Evolutionary conservation across 805 yeast species (phyloP).

Genomic region (Lipomyces spencermartinsiae): DNA sequence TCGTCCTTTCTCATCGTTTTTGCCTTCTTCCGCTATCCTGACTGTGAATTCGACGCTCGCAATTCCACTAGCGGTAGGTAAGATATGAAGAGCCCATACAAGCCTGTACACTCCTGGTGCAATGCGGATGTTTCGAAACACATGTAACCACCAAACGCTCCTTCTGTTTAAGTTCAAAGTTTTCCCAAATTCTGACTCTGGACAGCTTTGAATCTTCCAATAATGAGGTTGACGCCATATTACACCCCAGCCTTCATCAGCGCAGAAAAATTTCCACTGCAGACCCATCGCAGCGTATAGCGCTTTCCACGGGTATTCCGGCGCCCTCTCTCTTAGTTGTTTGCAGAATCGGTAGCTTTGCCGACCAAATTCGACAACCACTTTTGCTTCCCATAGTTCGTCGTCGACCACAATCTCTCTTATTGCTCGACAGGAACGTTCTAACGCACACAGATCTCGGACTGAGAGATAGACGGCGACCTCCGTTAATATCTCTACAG

Average conservation of each 20-base stretch:
- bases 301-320: constrained; percentile 17
- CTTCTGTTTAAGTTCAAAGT: constrained; percentile 19
- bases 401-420: constrained; percentile 18
- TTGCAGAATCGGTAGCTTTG: constrained; percentile 22
- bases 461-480: constrained; percentile 15
- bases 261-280: constrained; percentile 35
- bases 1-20: constrained; percentile 22
- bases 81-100: constrained; percentile 28
- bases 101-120: constrained; percentile 32
- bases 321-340: constrained; percentile 7
- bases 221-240: constrained; percentile 29
- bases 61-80: not conserved
- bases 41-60: constrained; percentile 21
- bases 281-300: constrained; percentile 20
- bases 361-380: constrained; percentile 20
- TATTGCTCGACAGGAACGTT: constrained; percentile 9
- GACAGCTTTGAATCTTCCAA: constrained; percentile 16
- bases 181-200: constrained; percentile 23
- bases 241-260: constrained; percentile 35
- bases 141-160: constrained; percentile 33
- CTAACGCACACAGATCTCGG: constrained; percentile 13
- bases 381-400: constrained; percentile 26
- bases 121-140: constrained; percentile 25
- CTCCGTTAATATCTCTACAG: constrained; percentile 22
- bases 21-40: constrained; percentile 19